Conservation (phyloP, 1,284 basidiomycete genomes). For the Ceratobasidium sp. region DNA sequence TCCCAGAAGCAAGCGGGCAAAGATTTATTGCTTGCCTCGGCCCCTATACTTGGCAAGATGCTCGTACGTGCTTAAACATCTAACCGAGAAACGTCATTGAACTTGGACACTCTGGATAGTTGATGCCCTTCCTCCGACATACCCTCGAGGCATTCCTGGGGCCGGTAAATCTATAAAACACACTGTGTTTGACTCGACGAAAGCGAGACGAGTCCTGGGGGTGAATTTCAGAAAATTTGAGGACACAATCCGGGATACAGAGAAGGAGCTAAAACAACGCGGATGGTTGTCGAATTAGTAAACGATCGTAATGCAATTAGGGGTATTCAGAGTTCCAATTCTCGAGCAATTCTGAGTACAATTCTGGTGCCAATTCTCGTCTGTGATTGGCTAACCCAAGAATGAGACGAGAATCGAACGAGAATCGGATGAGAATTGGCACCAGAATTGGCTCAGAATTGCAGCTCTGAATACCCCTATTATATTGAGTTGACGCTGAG, state of each 20-base stretch:
- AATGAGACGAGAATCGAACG: no score
- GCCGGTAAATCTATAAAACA: conserved; percentile 59
- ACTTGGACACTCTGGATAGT: neutral
- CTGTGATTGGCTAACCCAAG: no score
- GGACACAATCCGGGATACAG: conserved; percentile 62
- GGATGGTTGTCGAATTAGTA: conserved; percentile 58
- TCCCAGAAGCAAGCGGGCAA: conserved; percentile 70
- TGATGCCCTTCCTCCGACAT: conserved; percentile 12
- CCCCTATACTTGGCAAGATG: conserved; percentile 47
- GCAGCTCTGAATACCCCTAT: no score
- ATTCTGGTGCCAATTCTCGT: no score
- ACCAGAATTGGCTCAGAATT: no score
- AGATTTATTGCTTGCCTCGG: conserved; percentile 68
- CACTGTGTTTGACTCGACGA: conserved; percentile 58
- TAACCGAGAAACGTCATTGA: neutral
- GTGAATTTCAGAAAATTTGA: conserved; percentile 64
- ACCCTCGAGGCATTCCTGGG: conserved; percentile 56
- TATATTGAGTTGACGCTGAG: neutral
- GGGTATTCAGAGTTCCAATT: no score
- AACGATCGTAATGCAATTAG: neutral
- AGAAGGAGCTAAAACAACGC: conserved; percentile 60
- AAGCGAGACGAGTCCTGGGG: conserved; percentile 63
- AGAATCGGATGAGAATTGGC: no score
- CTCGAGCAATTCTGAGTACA: no score
- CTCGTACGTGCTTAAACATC: conserved; percentile 28